Conservation (phyloP, 23 red algal species). For the Chondrus crispus region DNA sequence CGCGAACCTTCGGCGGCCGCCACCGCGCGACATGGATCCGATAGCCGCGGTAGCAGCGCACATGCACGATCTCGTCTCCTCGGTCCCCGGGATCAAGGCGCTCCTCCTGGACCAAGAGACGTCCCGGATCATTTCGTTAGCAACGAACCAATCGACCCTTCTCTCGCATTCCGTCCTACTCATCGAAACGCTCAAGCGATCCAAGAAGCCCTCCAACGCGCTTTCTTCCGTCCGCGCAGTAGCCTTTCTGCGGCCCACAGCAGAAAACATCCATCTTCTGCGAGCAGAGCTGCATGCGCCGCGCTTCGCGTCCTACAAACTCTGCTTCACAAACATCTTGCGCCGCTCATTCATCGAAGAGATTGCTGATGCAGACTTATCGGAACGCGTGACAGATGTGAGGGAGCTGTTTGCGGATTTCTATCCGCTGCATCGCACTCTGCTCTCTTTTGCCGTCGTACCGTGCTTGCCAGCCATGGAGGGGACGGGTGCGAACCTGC, state of each 20-base stretch:
- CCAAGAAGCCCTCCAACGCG: not conserved
- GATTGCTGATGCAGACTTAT: constrained; percentile 88
- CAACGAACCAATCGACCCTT: constrained; percentile 48
- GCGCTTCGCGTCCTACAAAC: constrained; percentile 67
- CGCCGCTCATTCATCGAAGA: constrained; percentile 83
- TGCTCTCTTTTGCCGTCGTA: constrained; percentile 66
- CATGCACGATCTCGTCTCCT: constrained; percentile 28
- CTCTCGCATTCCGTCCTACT: constrained; percentile 63
- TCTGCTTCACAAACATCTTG: constrained; percentile 82
- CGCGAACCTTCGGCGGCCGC: too few relatives aligned
- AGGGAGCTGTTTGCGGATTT: constrained; percentile 85
- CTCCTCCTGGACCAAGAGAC: constrained; percentile 89
- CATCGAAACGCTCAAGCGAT: constrained; percentile 40
- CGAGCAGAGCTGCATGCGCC: constrained; percentile 74
- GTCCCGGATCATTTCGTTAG: constrained; percentile 33
- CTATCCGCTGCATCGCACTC: constrained; percentile 39
- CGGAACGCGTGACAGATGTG: constrained; percentile 64
- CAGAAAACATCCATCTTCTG: constrained; percentile 70
- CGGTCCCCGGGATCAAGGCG: constrained; percentile 75
- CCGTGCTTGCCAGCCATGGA: constrained; percentile 55
- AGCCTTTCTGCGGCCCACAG: constrained; percentile 81
- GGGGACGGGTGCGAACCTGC: not conserved
- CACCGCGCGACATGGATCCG: constrained; percentile 55
- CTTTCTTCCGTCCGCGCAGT: constrained; percentile 69
- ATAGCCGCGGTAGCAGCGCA: not conserved